Conservation (phyloP, 805 yeast species). For the Candida nanaspora region DNA sequence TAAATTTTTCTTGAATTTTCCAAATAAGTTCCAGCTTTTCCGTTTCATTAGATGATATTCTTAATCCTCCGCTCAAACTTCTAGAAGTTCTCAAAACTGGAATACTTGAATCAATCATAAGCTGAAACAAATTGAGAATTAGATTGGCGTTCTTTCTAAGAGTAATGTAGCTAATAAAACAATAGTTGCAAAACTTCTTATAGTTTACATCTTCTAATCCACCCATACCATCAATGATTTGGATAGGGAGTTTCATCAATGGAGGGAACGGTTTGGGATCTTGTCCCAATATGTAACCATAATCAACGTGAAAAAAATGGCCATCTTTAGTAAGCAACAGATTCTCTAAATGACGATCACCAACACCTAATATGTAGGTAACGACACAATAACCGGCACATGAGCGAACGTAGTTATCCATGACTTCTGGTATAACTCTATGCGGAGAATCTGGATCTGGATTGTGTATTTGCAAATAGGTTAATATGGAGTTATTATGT, state of each 20-base stretch:
- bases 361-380: constrained; percentile 90
- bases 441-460: constrained; percentile 41
- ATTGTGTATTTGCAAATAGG: constrained; percentile 60
- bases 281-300: constrained; percentile 91
- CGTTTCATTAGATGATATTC: constrained; percentile 29
- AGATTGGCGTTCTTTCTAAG: constrained; percentile 83
- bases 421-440: constrained; percentile 53
- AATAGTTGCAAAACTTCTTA: constrained; percentile 80
- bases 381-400: constrained; percentile 98
- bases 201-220: constrained; percentile 83
- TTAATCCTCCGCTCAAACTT: constrained; percentile 1
- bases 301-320: constrained; percentile 95
- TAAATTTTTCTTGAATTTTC: constrained; percentile 90
- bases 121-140: constrained; percentile 82
- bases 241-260: constrained; percentile 93
- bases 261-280: constrained; percentile 99
- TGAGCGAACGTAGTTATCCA: constrained; percentile 92
- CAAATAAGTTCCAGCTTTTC: constrained; percentile 84
- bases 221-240: constrained; percentile 96
- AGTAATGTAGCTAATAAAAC: constrained; percentile 90
- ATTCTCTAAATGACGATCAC: constrained; percentile 94
- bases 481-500: constrained; percentile 65
- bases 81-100: constrained; percentile 63
- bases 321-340: constrained; percentile 70
- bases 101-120: constrained; percentile 89